phyloP scores from a whole-genome alignment of 148 eudicot species.

The Arctostaphylos glauca region DNA sequence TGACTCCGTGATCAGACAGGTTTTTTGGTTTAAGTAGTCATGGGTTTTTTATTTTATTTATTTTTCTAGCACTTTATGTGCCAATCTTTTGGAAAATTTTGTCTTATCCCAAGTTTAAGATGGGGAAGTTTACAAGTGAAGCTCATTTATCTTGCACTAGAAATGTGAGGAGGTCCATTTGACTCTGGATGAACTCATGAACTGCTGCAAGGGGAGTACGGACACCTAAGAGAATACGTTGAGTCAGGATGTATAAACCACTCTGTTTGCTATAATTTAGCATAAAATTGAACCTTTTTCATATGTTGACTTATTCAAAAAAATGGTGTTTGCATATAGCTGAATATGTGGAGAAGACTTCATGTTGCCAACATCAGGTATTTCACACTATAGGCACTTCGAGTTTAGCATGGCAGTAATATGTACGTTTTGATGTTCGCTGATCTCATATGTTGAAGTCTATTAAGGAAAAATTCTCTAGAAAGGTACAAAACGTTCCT shows the following conservation, averaged over 20 bases:
- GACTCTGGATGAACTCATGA: background rate
- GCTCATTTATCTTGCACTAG: background rate
- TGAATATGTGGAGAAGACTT: background rate
- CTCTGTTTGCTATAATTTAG: background rate
- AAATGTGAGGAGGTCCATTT: background rate
- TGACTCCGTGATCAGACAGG: background rate
- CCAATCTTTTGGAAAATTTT: background rate
- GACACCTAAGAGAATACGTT: background rate
- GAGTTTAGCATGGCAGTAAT: background rate
- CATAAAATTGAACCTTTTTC: background rate
- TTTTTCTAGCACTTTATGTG: background rate
- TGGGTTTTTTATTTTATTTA: background rate
- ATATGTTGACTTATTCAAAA: background rate
- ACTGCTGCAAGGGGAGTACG: background rate
- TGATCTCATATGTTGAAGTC: background rate
- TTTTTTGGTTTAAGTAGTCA: background rate
- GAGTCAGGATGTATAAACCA: background rate
- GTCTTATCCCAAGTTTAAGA: background rate
- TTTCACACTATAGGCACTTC: background rate
- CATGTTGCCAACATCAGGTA: background rate
- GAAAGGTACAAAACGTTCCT: too few relatives aligned
- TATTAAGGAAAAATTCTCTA: background rate
- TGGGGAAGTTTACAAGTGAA: conserved; percentile 5
- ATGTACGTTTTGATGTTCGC: background rate
- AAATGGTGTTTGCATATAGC: background rate